These are phyloP conservation scores for Plasmodium gallinaceum DNA, from an alignment of 169 alveolate species.

Conservation along the genomic window DNA sequence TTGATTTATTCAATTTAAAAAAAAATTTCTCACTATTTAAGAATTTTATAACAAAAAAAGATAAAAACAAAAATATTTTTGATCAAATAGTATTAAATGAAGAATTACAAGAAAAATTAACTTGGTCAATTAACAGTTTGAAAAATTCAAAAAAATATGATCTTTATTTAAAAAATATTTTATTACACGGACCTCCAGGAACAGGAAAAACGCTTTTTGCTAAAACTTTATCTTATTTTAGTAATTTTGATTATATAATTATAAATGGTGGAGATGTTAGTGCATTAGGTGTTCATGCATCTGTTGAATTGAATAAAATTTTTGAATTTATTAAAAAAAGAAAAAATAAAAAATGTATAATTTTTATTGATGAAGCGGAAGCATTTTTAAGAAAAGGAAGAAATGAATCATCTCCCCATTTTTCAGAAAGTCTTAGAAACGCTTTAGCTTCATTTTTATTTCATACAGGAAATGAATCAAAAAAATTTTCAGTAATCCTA, in stretches of 20 bases:
- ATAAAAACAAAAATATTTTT: slow-evolving; percentile 74
- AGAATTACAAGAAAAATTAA: slow-evolving; percentile 90
- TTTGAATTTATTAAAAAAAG: slow-evolving; percentile 96
- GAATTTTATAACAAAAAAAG: not conserved
- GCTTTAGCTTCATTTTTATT: slow-evolving; percentile 94
- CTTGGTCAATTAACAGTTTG: slow-evolving; percentile 95
- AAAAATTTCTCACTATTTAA: slow-evolving; percentile 16
- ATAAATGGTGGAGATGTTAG: slow-evolving; percentile 98
- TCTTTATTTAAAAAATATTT: slow-evolving; percentile 93
- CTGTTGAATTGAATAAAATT: slow-evolving; percentile 94
- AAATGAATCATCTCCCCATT: slow-evolving; percentile 80
- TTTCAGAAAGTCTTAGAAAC: slow-evolving; percentile 94
- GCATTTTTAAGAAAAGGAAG: slow-evolving; percentile 95
- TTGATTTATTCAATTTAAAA: slow-evolving; percentile 56
- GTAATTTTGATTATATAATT: slow-evolving; percentile 96
- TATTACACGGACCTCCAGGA: slow-evolving; percentile 97
- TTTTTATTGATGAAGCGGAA: slow-evolving; percentile 99
- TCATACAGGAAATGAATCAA: slow-evolving; percentile 97
- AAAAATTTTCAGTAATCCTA: slow-evolving; percentile 93
- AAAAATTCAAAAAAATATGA: slow-evolving; percentile 92
- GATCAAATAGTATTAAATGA: slow-evolving; percentile 92
- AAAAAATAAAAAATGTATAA: slow-evolving; percentile 90
- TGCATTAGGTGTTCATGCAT: slow-evolving; percentile 96
- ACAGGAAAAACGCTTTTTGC: slow-evolving; percentile 97
- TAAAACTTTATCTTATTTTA: slow-evolving; percentile 91